phyloP scores from a whole-genome alignment of 2,329 filamentous ascomycete genomes.

The Coniochaeta prunicola region DNA sequence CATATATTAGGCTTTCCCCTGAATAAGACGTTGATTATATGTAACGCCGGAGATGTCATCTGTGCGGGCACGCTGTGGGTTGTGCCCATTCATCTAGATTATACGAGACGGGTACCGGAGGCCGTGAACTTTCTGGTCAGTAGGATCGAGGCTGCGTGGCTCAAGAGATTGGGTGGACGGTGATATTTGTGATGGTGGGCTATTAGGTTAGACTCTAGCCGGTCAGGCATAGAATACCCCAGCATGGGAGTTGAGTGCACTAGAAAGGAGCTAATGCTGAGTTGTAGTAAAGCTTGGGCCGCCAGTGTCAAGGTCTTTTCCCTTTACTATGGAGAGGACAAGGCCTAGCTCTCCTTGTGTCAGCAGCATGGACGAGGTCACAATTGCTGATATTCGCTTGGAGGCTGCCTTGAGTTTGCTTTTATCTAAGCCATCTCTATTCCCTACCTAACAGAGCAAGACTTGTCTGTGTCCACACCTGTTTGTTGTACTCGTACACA shows the following conservation, averaged over 20 bases:
- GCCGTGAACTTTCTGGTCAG: slow-evolving; percentile 5
- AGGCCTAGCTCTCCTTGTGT: not conserved
- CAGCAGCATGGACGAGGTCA: not conserved
- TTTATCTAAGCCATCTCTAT: not conserved
- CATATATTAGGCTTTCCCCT: slow-evolving; percentile 3
- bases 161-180: not conserved
- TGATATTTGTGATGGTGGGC: not conserved
- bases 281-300: not conserved
- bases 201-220: not conserved
- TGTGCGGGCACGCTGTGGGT: slow-evolving; percentile 7
- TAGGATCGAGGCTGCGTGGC: not conserved
- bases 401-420: not conserved
- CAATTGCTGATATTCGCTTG: not conserved
- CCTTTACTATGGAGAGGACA: not conserved
- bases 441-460: not conserved
- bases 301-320: not conserved
- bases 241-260: not conserved
- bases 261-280: not conserved
- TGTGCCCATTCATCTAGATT: slow-evolving; percentile 4
- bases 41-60: slow-evolving; percentile 7
- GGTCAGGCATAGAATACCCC: not conserved
- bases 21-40: slow-evolving; percentile 8
- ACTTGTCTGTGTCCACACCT: not conserved
- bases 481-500: not conserved
- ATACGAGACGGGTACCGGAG: slow-evolving; percentile 5